A percentile compares a stretch with the other conserved stretches of the same genome.
These are phyloP conservation scores for Sclerospora graminicola DNA, from an alignment of 352 stramenopile species.

Conservation along the genomic window DNA sequence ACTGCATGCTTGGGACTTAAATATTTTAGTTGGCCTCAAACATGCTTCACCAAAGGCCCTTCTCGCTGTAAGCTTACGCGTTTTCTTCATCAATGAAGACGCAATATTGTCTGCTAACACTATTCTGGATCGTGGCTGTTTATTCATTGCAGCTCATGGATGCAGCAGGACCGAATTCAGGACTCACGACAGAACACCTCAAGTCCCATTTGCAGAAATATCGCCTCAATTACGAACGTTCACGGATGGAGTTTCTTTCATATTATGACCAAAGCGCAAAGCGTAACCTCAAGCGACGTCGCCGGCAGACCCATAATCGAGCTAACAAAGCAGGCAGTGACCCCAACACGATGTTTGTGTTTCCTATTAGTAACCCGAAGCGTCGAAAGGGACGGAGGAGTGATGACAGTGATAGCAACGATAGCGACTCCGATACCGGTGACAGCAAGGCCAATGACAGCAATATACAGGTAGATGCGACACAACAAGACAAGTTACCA, in stretches of 20 bases:
- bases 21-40: constrained; percentile 70
- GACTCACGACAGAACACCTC: constrained; percentile 78
- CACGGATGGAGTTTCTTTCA: constrained; percentile 75
- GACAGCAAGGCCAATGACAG: constrained; percentile 20
- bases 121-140: constrained; percentile 6
- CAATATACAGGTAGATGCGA: constrained; percentile 15
- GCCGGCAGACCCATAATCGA: constrained; percentile 28
- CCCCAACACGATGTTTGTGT: constrained; percentile 69
- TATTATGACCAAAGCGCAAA: constrained; percentile 76
- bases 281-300: constrained; percentile 43
- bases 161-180: constrained; percentile 32
- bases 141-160: constrained; percentile 49
- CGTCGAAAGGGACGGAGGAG: constrained; percentile 22
- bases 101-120: neutral
- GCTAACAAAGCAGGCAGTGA: constrained; percentile 18
- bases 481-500: constrained; percentile 7
- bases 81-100: neutral
- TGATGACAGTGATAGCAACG: constrained; percentile 34
- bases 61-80: constrained; percentile 31
- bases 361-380: constrained; percentile 57
- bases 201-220: constrained; percentile 87
- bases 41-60: constrained; percentile 81
- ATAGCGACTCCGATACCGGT: constrained; percentile 25
- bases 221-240: constrained; percentile 81
- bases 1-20: neutral